Evolutionary conservation across 345 rosid genomes (phyloP).

Genomic region (Euphorbia pulcherrima): DNA sequence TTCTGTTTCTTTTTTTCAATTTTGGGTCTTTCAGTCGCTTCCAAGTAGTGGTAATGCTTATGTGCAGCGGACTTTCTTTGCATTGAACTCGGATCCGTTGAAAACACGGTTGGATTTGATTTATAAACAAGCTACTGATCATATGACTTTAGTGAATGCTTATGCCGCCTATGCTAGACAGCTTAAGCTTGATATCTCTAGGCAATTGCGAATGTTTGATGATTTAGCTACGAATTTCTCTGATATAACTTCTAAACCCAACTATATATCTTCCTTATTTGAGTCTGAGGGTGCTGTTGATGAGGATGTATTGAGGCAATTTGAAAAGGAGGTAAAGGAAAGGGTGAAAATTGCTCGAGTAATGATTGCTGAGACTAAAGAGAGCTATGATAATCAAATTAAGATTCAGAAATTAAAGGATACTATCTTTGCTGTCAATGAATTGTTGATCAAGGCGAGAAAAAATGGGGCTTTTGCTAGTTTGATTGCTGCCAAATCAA

Average conservation of each 20-base stretch:
- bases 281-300: slow-evolving; percentile 46
- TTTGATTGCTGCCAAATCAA: slow-evolving; percentile 68
- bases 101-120: slow-evolving; percentile 80
- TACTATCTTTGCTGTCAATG: slow-evolving; percentile 80
- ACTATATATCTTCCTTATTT: slow-evolving; percentile 44
- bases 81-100: slow-evolving; percentile 75
- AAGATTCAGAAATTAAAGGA: slow-evolving; percentile 92
- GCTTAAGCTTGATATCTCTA: slow-evolving; percentile 79
- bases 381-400: slow-evolving; percentile 83
- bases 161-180: slow-evolving; percentile 93
- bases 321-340: slow-evolving; percentile 92
- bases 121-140: slow-evolving; percentile 83
- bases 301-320: slow-evolving; percentile 67
- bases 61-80: slow-evolving; percentile 60
- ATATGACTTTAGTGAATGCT: slow-evolving; percentile 67
- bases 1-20: not conserved
- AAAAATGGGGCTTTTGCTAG: slow-evolving; percentile 82
- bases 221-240: slow-evolving; percentile 68
- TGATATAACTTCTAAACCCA: slow-evolving; percentile 48
- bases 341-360: slow-evolving; percentile 61
- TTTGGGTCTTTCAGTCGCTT: slow-evolving; percentile 38
- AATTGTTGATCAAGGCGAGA: slow-evolving; percentile 71
- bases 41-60: slow-evolving; percentile 58
- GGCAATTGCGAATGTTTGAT: slow-evolving; percentile 66
- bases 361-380: slow-evolving; percentile 75